A percentile compares a stretch with the other conserved stretches of the same genome.
phyloP scores from a whole-genome alignment of 306 rosid genomes.

The Styphnolobium japonicum region DNA sequence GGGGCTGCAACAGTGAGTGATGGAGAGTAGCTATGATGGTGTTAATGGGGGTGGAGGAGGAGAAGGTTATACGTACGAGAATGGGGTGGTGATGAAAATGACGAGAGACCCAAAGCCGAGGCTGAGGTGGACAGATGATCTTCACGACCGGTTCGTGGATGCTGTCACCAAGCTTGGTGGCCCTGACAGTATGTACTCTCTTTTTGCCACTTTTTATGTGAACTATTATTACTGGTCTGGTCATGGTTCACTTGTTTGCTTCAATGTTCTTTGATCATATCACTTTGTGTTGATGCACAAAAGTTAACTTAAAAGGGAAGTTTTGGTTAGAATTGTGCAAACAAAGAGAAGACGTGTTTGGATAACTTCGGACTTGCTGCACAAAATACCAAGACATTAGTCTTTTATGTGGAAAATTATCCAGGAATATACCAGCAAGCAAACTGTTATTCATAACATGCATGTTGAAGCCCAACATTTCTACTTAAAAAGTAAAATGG shows the following conservation, averaged over 20 bases:
- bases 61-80: slow-evolving; percentile 42
- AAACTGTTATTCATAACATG: neutral
- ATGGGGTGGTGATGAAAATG: slow-evolving; percentile 85
- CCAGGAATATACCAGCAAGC: neutral
- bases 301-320: neutral
- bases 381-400: neutral
- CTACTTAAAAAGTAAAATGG: neutral
- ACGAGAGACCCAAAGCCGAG: slow-evolving; percentile 93
- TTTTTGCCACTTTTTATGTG: neutral
- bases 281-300: neutral
- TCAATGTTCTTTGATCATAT: neutral
- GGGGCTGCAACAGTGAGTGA: too few species aligned
- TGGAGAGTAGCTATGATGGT: slow-evolving; percentile 36
- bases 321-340: neutral
- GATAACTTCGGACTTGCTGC: neutral
- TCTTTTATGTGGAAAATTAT: too few species aligned
- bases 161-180: slow-evolving; percentile 99
- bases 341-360: neutral
- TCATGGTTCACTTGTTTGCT: neutral
- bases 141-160: slow-evolving; percentile 84
- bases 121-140: slow-evolving; percentile 93
- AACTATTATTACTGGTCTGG: neutral
- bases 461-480: neutral
- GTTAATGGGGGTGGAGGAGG: neutral
- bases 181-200: slow-evolving; percentile 69